Evolutionary conservation across 305 asterid species (phyloP), one percentile per base, ranked within the genome.

Genomic region (Fraxinus paxiana): DNA sequence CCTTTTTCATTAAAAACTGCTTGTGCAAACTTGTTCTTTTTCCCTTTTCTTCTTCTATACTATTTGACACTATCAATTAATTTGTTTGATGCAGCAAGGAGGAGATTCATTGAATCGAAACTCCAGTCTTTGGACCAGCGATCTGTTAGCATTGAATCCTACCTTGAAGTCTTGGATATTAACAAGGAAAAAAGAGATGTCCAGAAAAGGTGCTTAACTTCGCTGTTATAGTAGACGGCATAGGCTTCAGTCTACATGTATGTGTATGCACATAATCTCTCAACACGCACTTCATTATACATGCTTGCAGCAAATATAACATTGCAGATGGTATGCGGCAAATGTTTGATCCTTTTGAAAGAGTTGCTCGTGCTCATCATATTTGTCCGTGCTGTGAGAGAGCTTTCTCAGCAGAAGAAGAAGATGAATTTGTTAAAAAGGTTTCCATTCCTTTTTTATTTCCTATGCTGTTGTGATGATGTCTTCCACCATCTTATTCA

Each of bases 351-450:
- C 95, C 99, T 37, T 92, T 90, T 83, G 95, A 90, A 88, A 85
- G 63, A 81, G 85, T 91, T 88, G 98, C 99, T 77, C 97, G 97
- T 80, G 88, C 94, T 87, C 84, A 91, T 86, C 99, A 96, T 89
- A 76, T 80, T 43, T 96, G 99, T 81, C 99, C 99, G 77, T 90
- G 97, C 89, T 96, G 99, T 87, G 94, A 92, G 73, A 93, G 99
- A 82, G 86, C 95, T 56, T 96, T 96, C 88, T 92, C 99, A 73
- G 85, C 92, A 70, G 87, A 83, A 80, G 99, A 96, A 91, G 99
- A 96, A 84, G 97, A 91, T 87, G 97, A 89, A 73, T 96, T 96
- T 86, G 92, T 96, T 86, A 90, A 88, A 84, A 92, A 94, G 97
- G 99, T 94, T 82, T 70, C 65, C 15, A 4, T 69, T 48, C 77